Evolutionary conservation across 352 stramenopile genomes (phyloP), one percentile per base, ranked within the genome.

Genomic region (Phytophthora lateralis): DNA sequence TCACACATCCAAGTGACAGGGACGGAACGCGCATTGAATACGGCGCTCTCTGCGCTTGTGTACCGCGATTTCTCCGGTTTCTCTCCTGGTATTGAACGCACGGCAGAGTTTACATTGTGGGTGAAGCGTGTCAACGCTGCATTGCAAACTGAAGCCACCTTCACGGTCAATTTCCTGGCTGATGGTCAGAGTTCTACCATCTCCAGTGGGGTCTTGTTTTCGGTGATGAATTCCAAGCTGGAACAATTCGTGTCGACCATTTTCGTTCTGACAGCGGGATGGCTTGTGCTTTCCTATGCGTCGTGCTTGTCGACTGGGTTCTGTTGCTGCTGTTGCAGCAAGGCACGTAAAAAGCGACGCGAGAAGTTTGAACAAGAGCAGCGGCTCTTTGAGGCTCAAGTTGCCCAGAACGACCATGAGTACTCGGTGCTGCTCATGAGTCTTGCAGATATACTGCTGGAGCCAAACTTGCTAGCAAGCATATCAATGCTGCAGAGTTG

Each of bases 321-420:
- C 55, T 91, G 81, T 17, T 93, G 82, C 17, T 89, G 81, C 39
- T 84, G 73, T 41, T 71, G 71, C 24, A 64, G 62, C 42, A 68
- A 77, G 15, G 65, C 67, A 5, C 66, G 78, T 17, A 66, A 71
- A 34, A 66, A 78, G n/a, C 71, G 69, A 15, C 62, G 79, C 10
- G 45, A 53, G 10, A 50, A 72, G 3, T 79, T 89, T 44, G 76
- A 87, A 26, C 44, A 73, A 17, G 48, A 75, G 10, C 78, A 63
- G 4, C 60, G 38, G 9, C 41, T 52, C 2, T 82, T 89, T 51
- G 47, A 76, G 15, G 50, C 73, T 4, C 71, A 88, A 60, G 73
- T 90, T 2, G 77, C 75, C 0, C 85, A 91, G 55, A 91, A 90
- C 46, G 76, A 93, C 42, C 57, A 74, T 29, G 85, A 93, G 34